phyloP scores from a whole-genome alignment of 768 basidiomycete species.

The Boletus reticulatus region DNA sequence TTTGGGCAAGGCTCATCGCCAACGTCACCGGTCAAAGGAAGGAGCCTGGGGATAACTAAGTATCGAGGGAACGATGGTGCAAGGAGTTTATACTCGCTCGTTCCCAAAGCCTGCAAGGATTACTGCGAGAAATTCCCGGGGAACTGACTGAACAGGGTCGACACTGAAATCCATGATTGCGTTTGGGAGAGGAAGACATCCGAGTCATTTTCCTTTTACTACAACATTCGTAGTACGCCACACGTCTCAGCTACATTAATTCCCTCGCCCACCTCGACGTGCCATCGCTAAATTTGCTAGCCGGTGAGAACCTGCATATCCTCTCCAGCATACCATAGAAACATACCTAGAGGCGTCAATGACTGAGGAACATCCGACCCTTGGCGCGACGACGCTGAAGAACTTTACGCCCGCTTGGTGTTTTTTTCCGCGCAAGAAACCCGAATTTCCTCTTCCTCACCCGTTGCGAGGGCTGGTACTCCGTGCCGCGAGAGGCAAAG shows the following conservation, averaged over 20 bases:
- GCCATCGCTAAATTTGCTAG: neutral
- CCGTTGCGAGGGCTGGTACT: constrained; percentile 96
- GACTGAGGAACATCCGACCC: constrained; percentile 77
- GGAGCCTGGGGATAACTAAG: constrained; percentile 47
- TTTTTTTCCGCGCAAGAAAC: constrained; percentile 76
- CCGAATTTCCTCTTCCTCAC: constrained; percentile 92
- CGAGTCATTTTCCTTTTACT: constrained; percentile 25
- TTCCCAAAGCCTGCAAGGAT: constrained; percentile 92
- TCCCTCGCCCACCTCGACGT: constrained; percentile 2
- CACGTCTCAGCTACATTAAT: neutral
- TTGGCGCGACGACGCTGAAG: constrained; percentile 68
- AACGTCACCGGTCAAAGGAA: constrained; percentile 72
- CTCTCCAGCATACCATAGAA: neutral
- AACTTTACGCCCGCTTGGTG: constrained; percentile 67
- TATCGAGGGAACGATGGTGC: neutral
- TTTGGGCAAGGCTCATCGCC: constrained; percentile 86
- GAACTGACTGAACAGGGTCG: constrained; percentile 48
- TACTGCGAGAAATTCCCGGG: constrained; percentile 83
- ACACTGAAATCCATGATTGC: constrained; percentile 63
- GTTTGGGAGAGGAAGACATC: neutral
- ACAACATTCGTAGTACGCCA: too few relatives aligned
- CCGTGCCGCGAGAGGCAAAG: constrained; percentile 70
- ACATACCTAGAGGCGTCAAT: constrained; percentile 44
- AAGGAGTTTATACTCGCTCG: constrained; percentile 50
- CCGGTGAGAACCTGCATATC: neutral